A percentile compares a stretch with the other conserved stretches of the same genome.
These are phyloP conservation scores for Omphalotus olearius DNA, from an alignment of 1,284 basidiomycete species.

Conservation along the genomic window DNA sequence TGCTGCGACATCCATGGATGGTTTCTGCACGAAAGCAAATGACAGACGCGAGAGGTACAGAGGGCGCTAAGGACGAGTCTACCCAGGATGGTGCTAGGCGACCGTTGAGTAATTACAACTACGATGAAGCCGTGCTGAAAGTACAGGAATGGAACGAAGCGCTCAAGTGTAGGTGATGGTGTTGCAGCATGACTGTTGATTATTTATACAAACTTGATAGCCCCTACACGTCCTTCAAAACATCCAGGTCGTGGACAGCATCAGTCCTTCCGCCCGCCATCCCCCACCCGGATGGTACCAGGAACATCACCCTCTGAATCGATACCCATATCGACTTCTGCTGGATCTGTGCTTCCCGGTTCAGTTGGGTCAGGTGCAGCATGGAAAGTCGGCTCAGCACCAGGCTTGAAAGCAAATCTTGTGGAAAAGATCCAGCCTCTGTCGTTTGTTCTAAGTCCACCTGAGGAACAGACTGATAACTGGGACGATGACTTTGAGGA, in stretches of 20 bases:
- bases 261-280: slow-evolving; percentile 27
- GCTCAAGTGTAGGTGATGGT: slow-evolving; percentile 38
- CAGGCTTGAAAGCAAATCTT: slow-evolving; percentile 24
- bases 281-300: slow-evolving; percentile 31
- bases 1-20: slow-evolving; percentile 97
- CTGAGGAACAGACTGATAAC: slow-evolving; percentile 85
- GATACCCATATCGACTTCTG: slow-evolving; percentile 24
- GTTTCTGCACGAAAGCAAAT: slow-evolving; percentile 77
- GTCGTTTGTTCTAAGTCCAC: slow-evolving; percentile 55
- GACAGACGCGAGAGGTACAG: slow-evolving; percentile 31
- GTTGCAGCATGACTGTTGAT: slow-evolving; percentile 23
- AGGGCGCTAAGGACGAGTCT: slow-evolving; percentile 22
- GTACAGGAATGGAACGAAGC: slow-evolving; percentile 99
- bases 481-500: slow-evolving; percentile 99
- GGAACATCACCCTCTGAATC: slow-evolving; percentile 12
- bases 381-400: slow-evolving; percentile 27
- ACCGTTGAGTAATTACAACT: slow-evolving; percentile 75
- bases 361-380: slow-evolving; percentile 13
- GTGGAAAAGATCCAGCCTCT: slow-evolving; percentile 58
- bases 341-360: slow-evolving; percentile 18
- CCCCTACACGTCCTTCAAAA: slow-evolving; percentile 60
- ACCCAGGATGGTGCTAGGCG: slow-evolving; percentile 25
- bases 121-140: slow-evolving; percentile 89
- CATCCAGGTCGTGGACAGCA: slow-evolving; percentile 42
- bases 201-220: slow-evolving; percentile 28